These are phyloP conservation scores for Hanseniaspora lachancei DNA, from an alignment of 805 yeast species.

Conservation along the genomic window DNA sequence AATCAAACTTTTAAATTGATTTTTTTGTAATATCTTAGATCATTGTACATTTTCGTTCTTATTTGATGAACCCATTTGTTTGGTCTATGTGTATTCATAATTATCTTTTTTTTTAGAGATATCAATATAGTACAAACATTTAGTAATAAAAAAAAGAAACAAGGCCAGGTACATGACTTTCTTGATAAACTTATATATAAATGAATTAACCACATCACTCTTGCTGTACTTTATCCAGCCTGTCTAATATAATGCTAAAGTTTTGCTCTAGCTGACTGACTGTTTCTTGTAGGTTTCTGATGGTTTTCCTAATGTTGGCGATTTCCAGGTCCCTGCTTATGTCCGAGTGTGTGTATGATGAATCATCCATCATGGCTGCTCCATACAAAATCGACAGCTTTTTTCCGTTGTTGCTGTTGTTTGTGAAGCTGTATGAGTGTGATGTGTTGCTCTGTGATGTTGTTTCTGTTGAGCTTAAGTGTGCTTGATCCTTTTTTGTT, in stretches of 20 bases:
- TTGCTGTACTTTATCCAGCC: neutral
- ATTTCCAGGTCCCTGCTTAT: conserved; percentile 7
- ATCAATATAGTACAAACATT: too few species aligned
- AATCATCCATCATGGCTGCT: conserved; percentile 7
- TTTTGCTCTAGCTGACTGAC: neutral
- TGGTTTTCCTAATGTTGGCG: neutral
- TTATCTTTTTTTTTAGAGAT: too few species aligned
- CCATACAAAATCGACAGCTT: conserved; percentile 7
- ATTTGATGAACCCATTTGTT: too few species aligned
- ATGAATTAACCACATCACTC: neutral
- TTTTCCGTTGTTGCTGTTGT: neutral
- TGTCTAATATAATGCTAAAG: neutral
- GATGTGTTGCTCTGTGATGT: neutral
- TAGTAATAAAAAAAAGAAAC: too few species aligned
- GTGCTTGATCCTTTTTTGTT: neutral
- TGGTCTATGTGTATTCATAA: too few species aligned
- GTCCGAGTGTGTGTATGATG: neutral
- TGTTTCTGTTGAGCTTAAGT: neutral
- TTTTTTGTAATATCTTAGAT: too few species aligned
- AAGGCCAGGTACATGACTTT: too few species aligned
- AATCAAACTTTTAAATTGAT: too few species aligned
- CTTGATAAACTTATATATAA: too few species aligned
- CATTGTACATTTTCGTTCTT: too few species aligned
- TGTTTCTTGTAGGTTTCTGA: neutral
- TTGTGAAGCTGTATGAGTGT: neutral